Conservation (phyloP, 495 filamentous ascomycete species). For the Hypoxylon intermedium region DNA sequence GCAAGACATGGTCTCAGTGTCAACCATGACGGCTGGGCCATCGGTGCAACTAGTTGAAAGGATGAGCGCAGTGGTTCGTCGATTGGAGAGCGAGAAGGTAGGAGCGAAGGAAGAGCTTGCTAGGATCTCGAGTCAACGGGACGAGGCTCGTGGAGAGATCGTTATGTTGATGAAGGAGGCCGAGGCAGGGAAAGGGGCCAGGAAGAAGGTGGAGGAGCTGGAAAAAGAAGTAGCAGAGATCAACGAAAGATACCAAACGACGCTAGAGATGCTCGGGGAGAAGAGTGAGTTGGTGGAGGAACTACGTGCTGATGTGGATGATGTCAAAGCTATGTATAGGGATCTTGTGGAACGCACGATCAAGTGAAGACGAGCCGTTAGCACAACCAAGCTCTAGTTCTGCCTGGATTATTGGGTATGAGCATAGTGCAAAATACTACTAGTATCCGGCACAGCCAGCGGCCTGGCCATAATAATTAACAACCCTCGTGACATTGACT, state of each 20-base stretch:
- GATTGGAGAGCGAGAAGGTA: constrained; percentile 89
- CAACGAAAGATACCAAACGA: constrained; percentile 80
- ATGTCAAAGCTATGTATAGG: constrained; percentile 94
- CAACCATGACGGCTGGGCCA: constrained; percentile 86
- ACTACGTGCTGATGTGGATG: constrained; percentile 82
- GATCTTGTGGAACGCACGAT: constrained; percentile 88
- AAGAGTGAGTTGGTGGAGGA: constrained; percentile 95
- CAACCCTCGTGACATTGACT: not conserved
- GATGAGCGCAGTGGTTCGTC: constrained; percentile 90
- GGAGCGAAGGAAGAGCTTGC: constrained; percentile 83
- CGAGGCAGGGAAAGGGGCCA: constrained; percentile 69
- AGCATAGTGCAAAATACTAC: constrained; percentile 5
- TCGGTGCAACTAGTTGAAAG: constrained; percentile 96
- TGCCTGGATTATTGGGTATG: constrained; percentile 12
- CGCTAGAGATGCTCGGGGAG: constrained; percentile 93
- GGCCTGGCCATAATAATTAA: not conserved
- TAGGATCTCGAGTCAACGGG: constrained; percentile 79
- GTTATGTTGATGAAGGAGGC: constrained; percentile 85
- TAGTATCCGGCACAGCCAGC: not conserved
- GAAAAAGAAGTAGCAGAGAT: constrained; percentile 71
- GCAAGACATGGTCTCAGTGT: constrained; percentile 88
- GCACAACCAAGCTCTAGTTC: constrained; percentile 12
- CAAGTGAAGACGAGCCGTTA: constrained; percentile 37
- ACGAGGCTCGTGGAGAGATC: constrained; percentile 90
- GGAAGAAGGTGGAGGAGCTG: constrained; percentile 65